Percentiles rank a stretch among this genome's conserved stretches.
phyloP scores from a whole-genome alignment of 345 rosid genomes.

The Heritiera fomes region DNA sequence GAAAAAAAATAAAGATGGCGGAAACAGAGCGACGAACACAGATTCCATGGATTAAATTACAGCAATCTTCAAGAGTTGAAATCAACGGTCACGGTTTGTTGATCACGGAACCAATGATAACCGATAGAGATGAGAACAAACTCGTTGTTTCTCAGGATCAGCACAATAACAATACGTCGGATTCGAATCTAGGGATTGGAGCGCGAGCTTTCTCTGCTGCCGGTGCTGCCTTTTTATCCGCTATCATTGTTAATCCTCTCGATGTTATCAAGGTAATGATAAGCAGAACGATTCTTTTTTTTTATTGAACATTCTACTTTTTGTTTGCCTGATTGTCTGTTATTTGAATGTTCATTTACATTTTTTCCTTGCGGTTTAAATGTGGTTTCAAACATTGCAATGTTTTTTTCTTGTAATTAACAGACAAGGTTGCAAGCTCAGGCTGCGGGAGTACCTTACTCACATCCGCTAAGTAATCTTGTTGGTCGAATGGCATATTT shows the following conservation, averaged over 20 bases:
- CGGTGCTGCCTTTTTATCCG: constrained; percentile 89
- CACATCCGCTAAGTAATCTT: constrained; percentile 87
- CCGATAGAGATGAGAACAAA: constrained; percentile 27
- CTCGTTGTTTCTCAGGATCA: constrained; percentile 25
- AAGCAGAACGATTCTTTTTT: not conserved
- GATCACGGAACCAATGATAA: constrained; percentile 25
- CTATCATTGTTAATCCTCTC: constrained; percentile 84
- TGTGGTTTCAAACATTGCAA: not conserved
- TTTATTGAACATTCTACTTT: not conserved
- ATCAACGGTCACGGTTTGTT: constrained; percentile 23
- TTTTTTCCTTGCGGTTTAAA: not conserved
- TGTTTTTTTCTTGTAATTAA: constrained; percentile 5
- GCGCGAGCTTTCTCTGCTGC: constrained; percentile 89
- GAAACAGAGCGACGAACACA: constrained; percentile 22
- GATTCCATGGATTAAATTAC: constrained; percentile 33
- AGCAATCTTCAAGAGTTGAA: constrained; percentile 16
- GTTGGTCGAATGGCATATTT: constrained; percentile 81
- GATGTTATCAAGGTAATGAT: constrained; percentile 77
- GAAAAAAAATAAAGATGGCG: constrained; percentile 22
- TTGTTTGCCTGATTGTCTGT: not conserved
- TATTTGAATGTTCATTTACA: not conserved
- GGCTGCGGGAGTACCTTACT: constrained; percentile 89
- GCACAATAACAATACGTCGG: constrained; percentile 29
- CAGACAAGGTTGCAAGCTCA: constrained; percentile 98
- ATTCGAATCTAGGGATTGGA: constrained; percentile 52